Conservation (phyloP, 192 early-diverging fungal genomes). For the Radiomyces spectabilis region DNA sequence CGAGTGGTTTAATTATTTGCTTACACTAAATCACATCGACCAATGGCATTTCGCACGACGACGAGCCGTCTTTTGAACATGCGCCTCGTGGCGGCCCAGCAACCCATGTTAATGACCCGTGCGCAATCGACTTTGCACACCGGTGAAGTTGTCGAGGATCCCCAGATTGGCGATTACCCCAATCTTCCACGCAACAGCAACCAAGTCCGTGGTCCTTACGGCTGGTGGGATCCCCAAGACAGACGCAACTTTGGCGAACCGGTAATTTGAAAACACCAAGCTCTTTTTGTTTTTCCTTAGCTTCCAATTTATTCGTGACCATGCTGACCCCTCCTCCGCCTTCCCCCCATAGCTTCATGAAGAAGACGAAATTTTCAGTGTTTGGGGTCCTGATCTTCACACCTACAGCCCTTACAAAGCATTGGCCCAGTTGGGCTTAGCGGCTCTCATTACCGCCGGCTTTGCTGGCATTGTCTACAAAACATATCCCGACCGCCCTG, state of each 20-base stretch:
- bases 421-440: conserved; percentile 41
- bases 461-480: conserved; percentile 47
- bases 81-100: conserved; percentile 13
- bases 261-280: too few species aligned
- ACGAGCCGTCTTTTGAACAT: conserved; percentile 15
- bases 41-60: conserved; percentile 19
- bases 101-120: conserved; percentile 15
- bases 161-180: conserved; percentile 72
- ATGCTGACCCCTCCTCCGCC: too few species aligned
- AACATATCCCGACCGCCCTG: conserved; percentile 46
- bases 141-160: conserved; percentile 34
- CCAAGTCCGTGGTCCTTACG: conserved; percentile 52
- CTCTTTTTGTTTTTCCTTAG: too few species aligned
- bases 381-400: conserved; percentile 63
- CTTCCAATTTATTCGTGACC: too few species aligned
- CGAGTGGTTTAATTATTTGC: too few species aligned
- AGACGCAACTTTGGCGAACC: conserved; percentile 71
- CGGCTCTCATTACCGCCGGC: conserved; percentile 41
- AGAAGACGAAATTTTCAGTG: conserved; percentile 62
- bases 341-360: conserved; percentile 60
- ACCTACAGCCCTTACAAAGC: conserved; percentile 50
- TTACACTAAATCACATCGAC: too few species aligned
- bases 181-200: conserved; percentile 58
- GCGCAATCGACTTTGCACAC: conserved; percentile 24
- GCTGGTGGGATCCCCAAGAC: conserved; percentile 69